Conservation (phyloP, 1,284 basidiomycete genomes). For the Rhodotorula sp. region DNA sequence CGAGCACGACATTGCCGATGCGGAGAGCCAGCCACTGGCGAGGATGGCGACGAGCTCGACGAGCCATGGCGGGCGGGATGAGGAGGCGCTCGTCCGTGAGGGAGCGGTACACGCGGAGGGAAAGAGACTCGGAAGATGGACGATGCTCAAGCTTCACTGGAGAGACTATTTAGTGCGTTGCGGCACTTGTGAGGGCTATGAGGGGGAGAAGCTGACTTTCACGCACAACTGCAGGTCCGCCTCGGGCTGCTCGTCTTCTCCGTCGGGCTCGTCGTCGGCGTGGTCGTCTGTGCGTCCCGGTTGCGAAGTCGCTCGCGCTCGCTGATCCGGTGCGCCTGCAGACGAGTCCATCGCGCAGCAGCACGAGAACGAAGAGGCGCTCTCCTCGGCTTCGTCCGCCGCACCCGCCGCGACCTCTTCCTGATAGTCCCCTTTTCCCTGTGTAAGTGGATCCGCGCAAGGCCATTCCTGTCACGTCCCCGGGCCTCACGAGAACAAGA, state of each 20-base stretch:
- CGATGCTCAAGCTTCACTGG: slow-evolving; percentile 6
- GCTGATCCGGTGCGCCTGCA: not conserved
- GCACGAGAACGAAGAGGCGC: not conserved
- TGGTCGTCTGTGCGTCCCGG: slow-evolving; percentile 14
- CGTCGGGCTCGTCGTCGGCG: slow-evolving; percentile 17
- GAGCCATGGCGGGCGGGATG: not conserved
- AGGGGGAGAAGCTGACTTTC: not conserved
- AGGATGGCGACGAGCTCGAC: slow-evolving; percentile 1
- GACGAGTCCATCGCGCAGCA: slow-evolving; percentile 5
- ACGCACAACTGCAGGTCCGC: slow-evolving; percentile 12
- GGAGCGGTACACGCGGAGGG: not conserved
- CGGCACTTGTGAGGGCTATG: fast-evolving
- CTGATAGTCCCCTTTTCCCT: not conserved
- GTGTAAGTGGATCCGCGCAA: too few relatives aligned
- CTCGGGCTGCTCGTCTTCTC: not conserved
- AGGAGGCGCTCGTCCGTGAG: not conserved
- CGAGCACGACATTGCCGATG: not conserved
- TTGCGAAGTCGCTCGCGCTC: too few relatives aligned
- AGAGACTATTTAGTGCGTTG: slow-evolving; percentile 25
- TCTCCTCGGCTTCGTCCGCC: not conserved
- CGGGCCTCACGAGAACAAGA: too few relatives aligned
- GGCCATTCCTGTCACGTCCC: too few relatives aligned
- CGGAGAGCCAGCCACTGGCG: not conserved
- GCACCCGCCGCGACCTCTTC: not conserved
- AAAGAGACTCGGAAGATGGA: not conserved